phyloP scores from a whole-genome alignment of 225 moss, liverwort and hornwort species.

The Rhytidiadelphus loreus region DNA sequence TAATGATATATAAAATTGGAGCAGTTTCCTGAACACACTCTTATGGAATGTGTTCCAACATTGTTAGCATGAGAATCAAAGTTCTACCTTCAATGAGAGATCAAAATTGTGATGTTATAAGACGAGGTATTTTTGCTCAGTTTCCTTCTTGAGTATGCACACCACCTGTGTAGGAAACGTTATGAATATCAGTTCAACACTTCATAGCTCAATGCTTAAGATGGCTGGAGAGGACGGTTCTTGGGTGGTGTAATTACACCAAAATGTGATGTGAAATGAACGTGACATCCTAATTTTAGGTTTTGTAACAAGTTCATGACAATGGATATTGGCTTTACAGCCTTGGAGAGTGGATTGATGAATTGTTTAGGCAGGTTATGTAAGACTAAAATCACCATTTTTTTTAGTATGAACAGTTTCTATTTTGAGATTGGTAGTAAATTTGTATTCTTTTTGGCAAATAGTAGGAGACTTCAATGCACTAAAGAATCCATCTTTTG shows the following conservation, averaged over 20 bases:
- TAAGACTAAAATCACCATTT: too few species aligned
- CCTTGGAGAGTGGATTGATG: background rate
- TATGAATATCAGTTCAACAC: too few species aligned
- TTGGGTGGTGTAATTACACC: background rate
- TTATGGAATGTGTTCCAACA: background rate
- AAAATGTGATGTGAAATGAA: background rate
- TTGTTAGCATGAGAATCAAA: background rate
- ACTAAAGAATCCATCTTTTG: too few species aligned
- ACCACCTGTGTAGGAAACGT: background rate
- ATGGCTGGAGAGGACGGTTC: fast-evolving
- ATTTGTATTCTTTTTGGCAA: background rate
- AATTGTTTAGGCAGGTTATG: background rate
- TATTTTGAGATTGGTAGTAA: background rate
- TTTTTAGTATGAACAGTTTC: too few species aligned
- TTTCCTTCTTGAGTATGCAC: too few species aligned
- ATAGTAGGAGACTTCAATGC: background rate
- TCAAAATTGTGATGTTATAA: background rate
- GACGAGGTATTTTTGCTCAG: background rate
- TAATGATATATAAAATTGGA: too few species aligned
- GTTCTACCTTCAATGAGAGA: background rate
- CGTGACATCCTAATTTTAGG: background rate
- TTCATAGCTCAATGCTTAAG: too few species aligned
- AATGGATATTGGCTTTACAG: background rate
- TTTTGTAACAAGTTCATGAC: background rate
- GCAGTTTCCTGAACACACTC: background rate